Evolutionary conservation across 2,329 filamentous ascomycete genomes (phyloP).

Genomic region (Hirsutella thompsonii): DNA sequence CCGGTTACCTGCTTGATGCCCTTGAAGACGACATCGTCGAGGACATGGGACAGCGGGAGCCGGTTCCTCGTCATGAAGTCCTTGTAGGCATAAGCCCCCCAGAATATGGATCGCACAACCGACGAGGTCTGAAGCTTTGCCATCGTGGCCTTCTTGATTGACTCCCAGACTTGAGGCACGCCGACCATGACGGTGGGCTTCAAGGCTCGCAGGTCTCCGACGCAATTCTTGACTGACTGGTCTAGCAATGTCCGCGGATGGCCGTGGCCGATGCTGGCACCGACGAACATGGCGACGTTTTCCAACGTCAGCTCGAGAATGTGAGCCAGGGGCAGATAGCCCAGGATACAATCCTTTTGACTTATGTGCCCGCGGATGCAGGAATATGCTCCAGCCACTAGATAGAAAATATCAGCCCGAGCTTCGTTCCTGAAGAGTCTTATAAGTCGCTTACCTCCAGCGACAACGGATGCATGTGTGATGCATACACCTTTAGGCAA

Average conservation of each 20-base stretch:
- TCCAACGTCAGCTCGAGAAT: conserved; percentile 96
- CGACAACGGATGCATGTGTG: conserved; percentile 67
- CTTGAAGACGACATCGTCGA: conserved; percentile 80
- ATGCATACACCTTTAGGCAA: conserved; percentile 80
- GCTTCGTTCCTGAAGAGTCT: too few relatives aligned
- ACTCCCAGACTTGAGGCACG: conserved; percentile 95
- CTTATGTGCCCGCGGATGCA: conserved; percentile 69
- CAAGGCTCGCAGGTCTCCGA: conserved; percentile 87
- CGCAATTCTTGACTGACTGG: conserved; percentile 72
- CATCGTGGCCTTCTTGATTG: conserved; percentile 87
- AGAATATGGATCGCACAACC: conserved; percentile 67
- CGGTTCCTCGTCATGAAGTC: conserved; percentile 42
- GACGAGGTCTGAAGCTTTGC: conserved; percentile 59
- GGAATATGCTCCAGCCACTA: conserved; percentile 65
- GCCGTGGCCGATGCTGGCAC: conserved; percentile 86
- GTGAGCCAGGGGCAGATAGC: conserved; percentile 88
- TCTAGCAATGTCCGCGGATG: conserved; percentile 84
- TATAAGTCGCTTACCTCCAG: conserved; percentile 42
- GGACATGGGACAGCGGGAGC: conserved; percentile 52
- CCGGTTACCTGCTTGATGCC: conserved; percentile 87
- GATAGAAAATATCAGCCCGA: background rate
- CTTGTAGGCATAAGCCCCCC: conserved; percentile 49
- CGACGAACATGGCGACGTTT: conserved; percentile 79
- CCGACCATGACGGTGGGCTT: conserved; percentile 82
- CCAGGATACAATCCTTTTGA: conserved; percentile 66